Conservation (phyloP, 1,284 basidiomycete genomes). For the Hymenochaete sp. region DNA sequence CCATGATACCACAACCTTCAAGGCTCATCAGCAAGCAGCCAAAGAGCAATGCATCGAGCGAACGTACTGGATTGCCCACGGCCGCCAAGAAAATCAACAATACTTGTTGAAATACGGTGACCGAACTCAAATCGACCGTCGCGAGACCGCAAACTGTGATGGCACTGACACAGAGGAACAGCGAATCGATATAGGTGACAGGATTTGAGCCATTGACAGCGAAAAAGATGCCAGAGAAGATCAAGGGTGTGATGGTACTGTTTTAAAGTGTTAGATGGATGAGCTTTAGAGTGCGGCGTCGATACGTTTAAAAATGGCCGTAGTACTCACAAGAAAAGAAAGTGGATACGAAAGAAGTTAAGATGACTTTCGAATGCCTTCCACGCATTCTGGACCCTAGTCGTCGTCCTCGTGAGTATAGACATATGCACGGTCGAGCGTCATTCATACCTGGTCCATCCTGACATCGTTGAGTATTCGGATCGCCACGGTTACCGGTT, state of each 20-base stretch:
- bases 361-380: conserved; percentile 35
- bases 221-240: conserved; percentile 67
- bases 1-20: conserved; percentile 61
- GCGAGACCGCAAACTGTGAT: conserved; percentile 74
- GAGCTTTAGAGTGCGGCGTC: neutral
- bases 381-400: no score
- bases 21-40: neutral
- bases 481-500: no score
- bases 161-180: conserved; percentile 70
- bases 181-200: conserved; percentile 63
- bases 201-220: conserved; percentile 60
- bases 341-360: conserved; percentile 63
- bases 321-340: conserved; percentile 41
- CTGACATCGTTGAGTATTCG: no score
- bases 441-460: no score
- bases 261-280: conserved; percentile 42
- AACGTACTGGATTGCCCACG: conserved; percentile 59
- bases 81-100: conserved; percentile 69
- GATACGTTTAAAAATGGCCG: neutral
- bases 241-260: conserved; percentile 66
- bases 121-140: conserved; percentile 62
- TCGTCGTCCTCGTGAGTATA: no score
- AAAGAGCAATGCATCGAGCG: conserved; percentile 1
- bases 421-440: no score
- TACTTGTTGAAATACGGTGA: conserved; percentile 71